Evolutionary conservation across 2,329 filamentous ascomycete genomes (phyloP).

Genomic region (Leptographium procerum): DNA sequence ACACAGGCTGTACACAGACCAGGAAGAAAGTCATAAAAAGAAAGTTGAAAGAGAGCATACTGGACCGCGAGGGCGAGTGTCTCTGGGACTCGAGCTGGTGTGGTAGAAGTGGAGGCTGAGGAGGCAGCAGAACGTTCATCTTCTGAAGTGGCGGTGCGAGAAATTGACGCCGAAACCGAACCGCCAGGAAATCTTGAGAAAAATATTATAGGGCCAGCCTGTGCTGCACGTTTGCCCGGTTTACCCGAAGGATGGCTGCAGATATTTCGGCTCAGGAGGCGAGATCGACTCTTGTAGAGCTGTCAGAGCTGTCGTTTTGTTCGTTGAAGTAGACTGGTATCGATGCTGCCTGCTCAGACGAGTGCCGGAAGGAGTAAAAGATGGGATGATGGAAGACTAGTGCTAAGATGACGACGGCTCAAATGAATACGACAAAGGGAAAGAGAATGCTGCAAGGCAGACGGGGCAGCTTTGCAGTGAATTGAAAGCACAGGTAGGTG

Average conservation of each 20-base stretch:
- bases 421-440: background rate
- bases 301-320: background rate
- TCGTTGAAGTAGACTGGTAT: background rate
- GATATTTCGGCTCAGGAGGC: background rate
- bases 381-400: background rate
- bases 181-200: background rate
- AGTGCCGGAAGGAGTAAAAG: background rate
- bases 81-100: slow-evolving; percentile 46
- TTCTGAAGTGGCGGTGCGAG: slow-evolving; percentile 8
- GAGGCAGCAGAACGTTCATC: slow-evolving; percentile 53
- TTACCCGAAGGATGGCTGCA: background rate
- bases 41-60: slow-evolving; percentile 28
- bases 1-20: background rate
- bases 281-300: background rate
- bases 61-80: slow-evolving; percentile 41
- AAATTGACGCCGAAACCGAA: background rate
- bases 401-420: background rate
- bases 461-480: background rate
- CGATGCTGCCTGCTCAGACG: background rate
- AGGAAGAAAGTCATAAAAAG: background rate
- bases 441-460: background rate
- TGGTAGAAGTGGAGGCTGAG: slow-evolving; percentile 47
- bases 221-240: background rate
- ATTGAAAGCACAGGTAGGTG: background rate
- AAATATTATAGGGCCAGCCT: background rate